Conservation (phyloP, 2,329 filamentous ascomycete genomes). For the Aspergillus udagawae region DNA sequence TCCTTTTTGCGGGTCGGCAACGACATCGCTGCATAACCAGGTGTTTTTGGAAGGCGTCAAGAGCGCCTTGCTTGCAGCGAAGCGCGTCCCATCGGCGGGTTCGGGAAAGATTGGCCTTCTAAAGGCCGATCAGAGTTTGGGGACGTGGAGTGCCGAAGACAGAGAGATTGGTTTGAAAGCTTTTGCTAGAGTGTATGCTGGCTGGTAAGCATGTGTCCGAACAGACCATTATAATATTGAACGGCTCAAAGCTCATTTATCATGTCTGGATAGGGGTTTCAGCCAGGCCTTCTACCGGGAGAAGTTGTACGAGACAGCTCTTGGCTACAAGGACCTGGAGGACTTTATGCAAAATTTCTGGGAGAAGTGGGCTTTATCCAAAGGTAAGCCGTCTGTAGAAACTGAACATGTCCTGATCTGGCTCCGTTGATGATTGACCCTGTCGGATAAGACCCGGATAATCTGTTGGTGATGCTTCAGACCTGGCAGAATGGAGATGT, state of each 20-base stretch:
- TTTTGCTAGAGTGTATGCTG: slow-evolving; percentile 70
- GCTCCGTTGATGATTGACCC: neutral
- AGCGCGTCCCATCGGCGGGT: slow-evolving; percentile 51
- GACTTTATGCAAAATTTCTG: slow-evolving; percentile 73
- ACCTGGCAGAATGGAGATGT: slow-evolving; percentile 75
- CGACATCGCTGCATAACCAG: slow-evolving; percentile 63
- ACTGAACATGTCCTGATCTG: neutral
- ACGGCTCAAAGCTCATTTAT: neutral
- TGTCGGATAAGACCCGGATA: slow-evolving; percentile 58
- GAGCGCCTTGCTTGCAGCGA: slow-evolving; percentile 55
- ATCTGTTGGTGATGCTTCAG: slow-evolving; percentile 68
- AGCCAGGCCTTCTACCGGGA: slow-evolving; percentile 74
- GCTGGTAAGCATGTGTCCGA: slow-evolving; percentile 46
- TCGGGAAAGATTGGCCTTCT: slow-evolving; percentile 44
- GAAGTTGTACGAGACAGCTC: slow-evolving; percentile 59
- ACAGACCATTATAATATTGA: neutral
- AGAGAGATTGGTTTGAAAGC: slow-evolving; percentile 61
- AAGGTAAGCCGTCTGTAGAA: slow-evolving; percentile 41
- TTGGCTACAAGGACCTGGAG: slow-evolving; percentile 66
- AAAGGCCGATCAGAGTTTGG: slow-evolving; percentile 35
- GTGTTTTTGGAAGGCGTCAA: slow-evolving; percentile 66
- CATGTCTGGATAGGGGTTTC: slow-evolving; percentile 56
- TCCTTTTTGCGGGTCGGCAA: slow-evolving; percentile 64
- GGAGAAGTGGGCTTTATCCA: slow-evolving; percentile 69
- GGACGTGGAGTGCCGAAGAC: slow-evolving; percentile 52